Base-by-base conservation (phyloP, 164 flowering plant genomes). In the Vitis labrusca region DNA sequence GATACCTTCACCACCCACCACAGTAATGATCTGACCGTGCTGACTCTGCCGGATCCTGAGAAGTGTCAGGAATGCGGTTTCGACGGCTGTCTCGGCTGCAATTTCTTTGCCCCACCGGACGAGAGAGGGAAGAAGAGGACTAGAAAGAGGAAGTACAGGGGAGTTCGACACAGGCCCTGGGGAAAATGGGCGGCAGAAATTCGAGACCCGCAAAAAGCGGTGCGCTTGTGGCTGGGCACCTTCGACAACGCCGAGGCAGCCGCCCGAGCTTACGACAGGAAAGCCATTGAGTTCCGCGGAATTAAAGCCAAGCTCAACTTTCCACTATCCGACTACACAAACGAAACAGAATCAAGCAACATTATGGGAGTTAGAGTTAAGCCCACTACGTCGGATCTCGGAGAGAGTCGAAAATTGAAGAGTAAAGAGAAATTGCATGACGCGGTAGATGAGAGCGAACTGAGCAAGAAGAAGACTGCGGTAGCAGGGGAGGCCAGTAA, bases 141-240 rank as follows among this genome's bases (percentile, higher is more conserved):
- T 50, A 59, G 62, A 69, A 74, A 61, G 71, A 79, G 65, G 49
- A 79, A 50, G 15, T 78, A 74, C 71, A 70, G 85, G 32, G 83
- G 85, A 32, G 83, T 84, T 52, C 65, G 85, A 58, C 80, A 77
- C 50, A 66, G 84, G 65, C 81, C 82, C 8, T 78, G 83, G 78
- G 85, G 83, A 10, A 83, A 75, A 32, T 83, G 84, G 86, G 84
- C 81, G 2, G 78, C 83, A 5, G 84, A 84, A 75, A 81, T 79
- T 5, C 65, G 83, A 9, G 79, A 81, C 65, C 85, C 85, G 0
- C 62, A 51, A 11, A 65, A 69, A 16, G 81, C 80, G 5, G 70
- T 50, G 0, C 30, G 83, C 13, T 83, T 81, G 37, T 84, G 83
- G 85, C 82, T 81, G 2, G 86, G 87, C 7, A 81, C 82, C 0